Conservation (phyloP, 2,329 filamentous ascomycete genomes). For the Zasmidium citrigriseum region DNA sequence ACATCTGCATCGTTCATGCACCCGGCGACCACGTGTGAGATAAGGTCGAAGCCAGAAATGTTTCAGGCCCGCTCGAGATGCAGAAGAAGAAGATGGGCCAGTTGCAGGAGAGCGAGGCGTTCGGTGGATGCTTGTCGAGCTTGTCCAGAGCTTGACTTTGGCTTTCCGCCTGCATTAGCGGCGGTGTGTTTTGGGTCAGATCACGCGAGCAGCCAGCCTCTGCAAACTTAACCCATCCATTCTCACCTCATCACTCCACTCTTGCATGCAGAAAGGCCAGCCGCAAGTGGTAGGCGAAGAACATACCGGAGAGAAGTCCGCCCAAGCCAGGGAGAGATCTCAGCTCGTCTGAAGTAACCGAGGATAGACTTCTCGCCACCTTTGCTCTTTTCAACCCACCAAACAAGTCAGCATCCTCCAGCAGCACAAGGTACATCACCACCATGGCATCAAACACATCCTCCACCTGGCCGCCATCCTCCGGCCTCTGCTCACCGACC, state of each 20-base stretch:
- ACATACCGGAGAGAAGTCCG: neutral
- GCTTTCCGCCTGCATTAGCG: neutral
- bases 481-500: slow-evolving; percentile 25
- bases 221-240: neutral
- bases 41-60: neutral
- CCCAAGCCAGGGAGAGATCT: no score
- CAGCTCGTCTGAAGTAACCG: no score
- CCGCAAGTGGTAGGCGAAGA: no score
- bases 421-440: no score
- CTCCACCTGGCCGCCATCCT: slow-evolving; percentile 25
- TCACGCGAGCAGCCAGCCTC: neutral
- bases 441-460: neutral
- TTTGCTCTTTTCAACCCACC: no score
- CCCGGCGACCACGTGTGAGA: neutral
- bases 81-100: neutral
- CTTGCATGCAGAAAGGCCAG: no score
- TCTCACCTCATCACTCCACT: neutral
- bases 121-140: neutral
- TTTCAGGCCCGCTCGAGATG: neutral
- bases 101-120: neutral
- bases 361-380: no score
- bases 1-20: neutral
- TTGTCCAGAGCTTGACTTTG: neutral
- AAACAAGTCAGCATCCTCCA: no score
- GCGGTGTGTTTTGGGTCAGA: neutral